Conservation (phyloP, 345 rosid species). For the Gossypium arboreum region DNA sequence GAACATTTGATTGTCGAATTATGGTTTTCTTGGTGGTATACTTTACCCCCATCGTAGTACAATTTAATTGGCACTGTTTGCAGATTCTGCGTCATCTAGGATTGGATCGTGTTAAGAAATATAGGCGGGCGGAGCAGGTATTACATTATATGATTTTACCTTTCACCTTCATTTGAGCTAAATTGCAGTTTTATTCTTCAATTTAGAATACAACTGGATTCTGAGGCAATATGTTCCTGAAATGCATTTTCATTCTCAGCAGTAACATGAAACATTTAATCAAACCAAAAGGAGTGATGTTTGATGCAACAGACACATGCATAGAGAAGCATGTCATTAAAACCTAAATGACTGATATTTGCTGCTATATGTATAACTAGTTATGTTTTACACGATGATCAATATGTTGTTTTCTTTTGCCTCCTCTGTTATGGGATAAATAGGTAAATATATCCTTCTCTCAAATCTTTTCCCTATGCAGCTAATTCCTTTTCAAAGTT, state of each 20-base stretch:
- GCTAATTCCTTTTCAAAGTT: neutral
- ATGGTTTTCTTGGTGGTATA: neutral
- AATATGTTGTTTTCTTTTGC: neutral
- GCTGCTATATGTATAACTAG: neutral
- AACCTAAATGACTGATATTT: neutral
- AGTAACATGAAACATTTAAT: neutral
- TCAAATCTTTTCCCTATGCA: neutral
- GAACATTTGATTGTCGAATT: neutral
- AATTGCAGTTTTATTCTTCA: neutral
- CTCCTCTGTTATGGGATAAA: neutral
- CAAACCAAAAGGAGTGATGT: neutral
- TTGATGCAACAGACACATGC: neutral
- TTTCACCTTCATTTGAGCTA: neutral
- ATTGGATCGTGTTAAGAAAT: slow-evolving; percentile 94
- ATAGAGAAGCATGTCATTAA: neutral
- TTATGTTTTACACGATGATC: neutral
- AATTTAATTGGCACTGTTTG: slow-evolving; percentile 29
- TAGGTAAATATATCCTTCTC: neutral
- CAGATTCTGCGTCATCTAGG: slow-evolving; percentile 92
- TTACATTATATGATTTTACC: slow-evolving; percentile 21
- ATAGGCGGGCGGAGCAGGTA: slow-evolving; percentile 88
- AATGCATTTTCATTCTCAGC: neutral
- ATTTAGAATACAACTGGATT: neutral
- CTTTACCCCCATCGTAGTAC: slow-evolving; percentile 11
- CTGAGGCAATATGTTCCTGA: neutral